Conservation (phyloP, 352 stramenopile species). For the Globisporangium mamillatum region DNA sequence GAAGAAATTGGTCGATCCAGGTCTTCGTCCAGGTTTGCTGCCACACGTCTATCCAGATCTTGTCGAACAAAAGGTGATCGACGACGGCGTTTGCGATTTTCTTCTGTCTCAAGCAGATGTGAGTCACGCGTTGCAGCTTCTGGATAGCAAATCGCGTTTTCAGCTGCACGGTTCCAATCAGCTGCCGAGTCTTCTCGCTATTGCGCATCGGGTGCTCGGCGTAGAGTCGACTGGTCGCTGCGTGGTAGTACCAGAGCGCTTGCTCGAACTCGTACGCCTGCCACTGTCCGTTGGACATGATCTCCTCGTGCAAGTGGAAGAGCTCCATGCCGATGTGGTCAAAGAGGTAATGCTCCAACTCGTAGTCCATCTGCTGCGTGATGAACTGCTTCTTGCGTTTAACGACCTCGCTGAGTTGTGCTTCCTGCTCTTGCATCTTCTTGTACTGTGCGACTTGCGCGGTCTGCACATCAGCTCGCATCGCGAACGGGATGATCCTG, state of each 20-base stretch:
- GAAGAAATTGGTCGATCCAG: neutral
- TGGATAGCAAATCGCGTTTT: slow-evolving; percentile 34
- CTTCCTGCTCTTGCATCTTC: slow-evolving; percentile 41
- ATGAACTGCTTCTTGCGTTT: slow-evolving; percentile 58
- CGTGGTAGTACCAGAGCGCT: slow-evolving; percentile 63
- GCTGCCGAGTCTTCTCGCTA: slow-evolving; percentile 32
- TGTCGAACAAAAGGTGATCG: slow-evolving; percentile 18
- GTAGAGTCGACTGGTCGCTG: slow-evolving; percentile 26
- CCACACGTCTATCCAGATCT: slow-evolving; percentile 20
- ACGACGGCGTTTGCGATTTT: slow-evolving; percentile 13
- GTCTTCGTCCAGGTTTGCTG: slow-evolving; percentile 16
- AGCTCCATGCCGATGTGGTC: slow-evolving; percentile 39
- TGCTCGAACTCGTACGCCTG: slow-evolving; percentile 64
- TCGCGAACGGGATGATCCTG: slow-evolving; percentile 63
- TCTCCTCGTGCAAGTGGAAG: slow-evolving; percentile 35
- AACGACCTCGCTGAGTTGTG: slow-evolving; percentile 23
- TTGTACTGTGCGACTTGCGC: slow-evolving; percentile 41
- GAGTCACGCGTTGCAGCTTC: slow-evolving; percentile 33
- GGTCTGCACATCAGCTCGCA: slow-evolving; percentile 47
- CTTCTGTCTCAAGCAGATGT: slow-evolving; percentile 17
- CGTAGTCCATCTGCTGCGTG: slow-evolving; percentile 57
- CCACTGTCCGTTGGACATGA: slow-evolving; percentile 55
- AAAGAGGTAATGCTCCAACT: slow-evolving; percentile 51
- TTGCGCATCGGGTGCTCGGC: slow-evolving; percentile 61
- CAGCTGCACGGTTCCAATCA: slow-evolving; percentile 45